Conservation (phyloP, 176 grass and related monocot genomes). For the Musa troglodytarum region DNA sequence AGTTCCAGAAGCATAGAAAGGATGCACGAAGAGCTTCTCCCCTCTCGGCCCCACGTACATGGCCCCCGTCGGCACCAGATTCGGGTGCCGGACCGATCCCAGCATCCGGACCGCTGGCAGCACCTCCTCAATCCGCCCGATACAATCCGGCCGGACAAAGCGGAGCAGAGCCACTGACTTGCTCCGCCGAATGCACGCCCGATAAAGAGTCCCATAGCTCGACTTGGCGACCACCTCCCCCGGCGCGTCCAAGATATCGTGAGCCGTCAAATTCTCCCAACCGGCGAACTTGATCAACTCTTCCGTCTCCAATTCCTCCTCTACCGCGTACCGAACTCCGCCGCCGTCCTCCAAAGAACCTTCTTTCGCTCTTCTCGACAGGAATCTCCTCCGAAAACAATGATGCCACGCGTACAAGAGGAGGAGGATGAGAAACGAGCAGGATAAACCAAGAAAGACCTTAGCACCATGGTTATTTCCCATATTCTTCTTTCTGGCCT, state of each 20-base stretch:
- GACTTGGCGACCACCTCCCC: conserved; percentile 85
- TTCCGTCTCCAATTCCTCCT: conserved; percentile 20
- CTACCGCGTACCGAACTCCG: not conserved
- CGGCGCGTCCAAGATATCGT: conserved; percentile 67
- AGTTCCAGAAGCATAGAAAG: conserved; percentile 65
- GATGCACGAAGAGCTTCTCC: conserved; percentile 81
- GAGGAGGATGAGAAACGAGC: conserved; percentile 35
- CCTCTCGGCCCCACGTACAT: conserved; percentile 68
- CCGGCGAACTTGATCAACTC: conserved; percentile 54
- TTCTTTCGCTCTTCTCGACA: conserved; percentile 10
- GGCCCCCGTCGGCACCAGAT: conserved; percentile 71
- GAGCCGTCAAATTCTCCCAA: conserved; percentile 59
- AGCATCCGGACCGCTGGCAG: conserved; percentile 33
- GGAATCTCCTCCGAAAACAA: conserved; percentile 16
- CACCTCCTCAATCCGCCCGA: conserved; percentile 38
- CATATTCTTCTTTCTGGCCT: conserved; percentile 10
- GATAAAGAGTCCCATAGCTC: conserved; percentile 68
- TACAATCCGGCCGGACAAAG: conserved; percentile 59
- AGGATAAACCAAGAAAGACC: conserved; percentile 19
- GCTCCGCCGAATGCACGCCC: conserved; percentile 45
- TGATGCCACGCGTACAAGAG: conserved; percentile 23
- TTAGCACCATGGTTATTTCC: conserved; percentile 20
- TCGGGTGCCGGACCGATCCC: conserved; percentile 46
- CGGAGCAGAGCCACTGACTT: conserved; percentile 51
- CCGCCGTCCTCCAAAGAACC: conserved; percentile 12